These are phyloP conservation scores for Lathyrus aphaca DNA, from an alignment of 306 rosid species.

Conservation along the genomic window DNA sequence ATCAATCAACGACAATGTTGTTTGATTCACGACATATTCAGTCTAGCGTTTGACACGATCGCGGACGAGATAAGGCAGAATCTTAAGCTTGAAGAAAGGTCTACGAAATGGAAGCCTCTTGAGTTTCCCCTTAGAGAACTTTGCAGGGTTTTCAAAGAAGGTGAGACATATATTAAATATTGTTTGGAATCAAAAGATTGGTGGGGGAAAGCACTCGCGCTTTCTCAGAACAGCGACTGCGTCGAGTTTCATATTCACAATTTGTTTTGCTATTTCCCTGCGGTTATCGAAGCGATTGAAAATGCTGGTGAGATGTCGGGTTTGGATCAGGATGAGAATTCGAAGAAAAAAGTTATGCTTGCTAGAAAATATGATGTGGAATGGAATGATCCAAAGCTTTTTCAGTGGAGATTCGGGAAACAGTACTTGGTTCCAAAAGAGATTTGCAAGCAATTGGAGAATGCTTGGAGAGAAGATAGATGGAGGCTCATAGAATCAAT, in stretches of 20 bases:
- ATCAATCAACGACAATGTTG: slow-evolving; percentile 71
- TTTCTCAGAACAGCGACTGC: slow-evolving; percentile 67
- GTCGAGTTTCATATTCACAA: slow-evolving; percentile 85
- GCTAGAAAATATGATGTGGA: slow-evolving; percentile 66
- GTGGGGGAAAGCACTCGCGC: slow-evolving; percentile 72
- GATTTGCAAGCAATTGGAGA: slow-evolving; percentile 59
- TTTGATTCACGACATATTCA: slow-evolving; percentile 64
- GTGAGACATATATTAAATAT: slow-evolving; percentile 66
- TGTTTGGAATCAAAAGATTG: slow-evolving; percentile 75
- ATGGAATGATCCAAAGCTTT: slow-evolving; percentile 83
- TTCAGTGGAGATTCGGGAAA: slow-evolving; percentile 88
- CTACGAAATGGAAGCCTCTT: slow-evolving; percentile 80
- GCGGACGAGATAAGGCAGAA: slow-evolving; percentile 73
- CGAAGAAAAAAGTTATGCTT: slow-evolving; percentile 64
- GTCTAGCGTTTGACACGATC: slow-evolving; percentile 74
- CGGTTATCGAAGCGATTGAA: slow-evolving; percentile 85
- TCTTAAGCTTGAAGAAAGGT: slow-evolving; percentile 72
- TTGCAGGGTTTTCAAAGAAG: slow-evolving; percentile 77
- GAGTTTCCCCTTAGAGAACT: slow-evolving; percentile 79
- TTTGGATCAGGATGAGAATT: slow-evolving; percentile 67
- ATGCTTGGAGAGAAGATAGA: slow-evolving; percentile 75
- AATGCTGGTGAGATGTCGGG: slow-evolving; percentile 74
- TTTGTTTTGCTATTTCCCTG: slow-evolving; percentile 69
- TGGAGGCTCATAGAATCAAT: slow-evolving; percentile 75
- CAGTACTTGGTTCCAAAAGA: slow-evolving; percentile 80